These are phyloP conservation scores for Coemansia aciculifera DNA, from an alignment of 192 early-diverging fungal species.

Conservation along the genomic window DNA sequence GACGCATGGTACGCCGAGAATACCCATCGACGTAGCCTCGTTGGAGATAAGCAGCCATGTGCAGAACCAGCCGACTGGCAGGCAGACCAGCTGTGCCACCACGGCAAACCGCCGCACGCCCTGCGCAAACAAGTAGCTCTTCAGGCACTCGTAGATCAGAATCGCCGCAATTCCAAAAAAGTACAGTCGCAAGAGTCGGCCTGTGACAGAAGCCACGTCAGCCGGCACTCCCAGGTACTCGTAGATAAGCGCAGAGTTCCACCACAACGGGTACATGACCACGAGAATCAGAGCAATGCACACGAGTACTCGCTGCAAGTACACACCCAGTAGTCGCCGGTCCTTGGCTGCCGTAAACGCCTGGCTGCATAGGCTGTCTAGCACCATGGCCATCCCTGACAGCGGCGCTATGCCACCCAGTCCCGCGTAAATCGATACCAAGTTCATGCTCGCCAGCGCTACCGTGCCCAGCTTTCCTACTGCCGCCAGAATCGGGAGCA, in stretches of 20 bases:
- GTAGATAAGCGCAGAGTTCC: constrained; percentile 38
- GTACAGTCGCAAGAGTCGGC: constrained; percentile 63
- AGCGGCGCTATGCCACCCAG: constrained; percentile 67
- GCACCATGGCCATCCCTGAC: constrained; percentile 67
- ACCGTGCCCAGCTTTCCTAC: constrained; percentile 62
- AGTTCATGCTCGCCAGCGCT: constrained; percentile 68
- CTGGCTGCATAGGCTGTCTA: constrained; percentile 78
- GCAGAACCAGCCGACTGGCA: constrained; percentile 69
- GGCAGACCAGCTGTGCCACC: constrained; percentile 65
- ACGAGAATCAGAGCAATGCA: constrained; percentile 64
- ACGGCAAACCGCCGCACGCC: constrained; percentile 84
- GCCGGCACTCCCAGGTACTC: constrained; percentile 51
- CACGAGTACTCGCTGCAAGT: constrained; percentile 78
- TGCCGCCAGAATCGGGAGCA: constrained; percentile 46
- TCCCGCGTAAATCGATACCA: constrained; percentile 71
- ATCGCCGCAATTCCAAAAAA: constrained; percentile 71
- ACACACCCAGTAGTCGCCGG: constrained; percentile 63
- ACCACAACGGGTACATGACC: constrained; percentile 66
- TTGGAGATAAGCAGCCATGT: constrained; percentile 77
- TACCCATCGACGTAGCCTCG: constrained; percentile 58
- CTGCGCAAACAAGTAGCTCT: constrained; percentile 86
- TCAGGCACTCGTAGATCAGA: constrained; percentile 78
- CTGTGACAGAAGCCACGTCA: constrained; percentile 67
- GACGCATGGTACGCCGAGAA: constrained; percentile 70
- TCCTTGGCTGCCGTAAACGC: constrained; percentile 68